These are phyloP conservation scores for Trichocomaceae sp. DNA, from an alignment of 2,329 filamentous ascomycete genomes.

Conservation along the genomic window DNA sequence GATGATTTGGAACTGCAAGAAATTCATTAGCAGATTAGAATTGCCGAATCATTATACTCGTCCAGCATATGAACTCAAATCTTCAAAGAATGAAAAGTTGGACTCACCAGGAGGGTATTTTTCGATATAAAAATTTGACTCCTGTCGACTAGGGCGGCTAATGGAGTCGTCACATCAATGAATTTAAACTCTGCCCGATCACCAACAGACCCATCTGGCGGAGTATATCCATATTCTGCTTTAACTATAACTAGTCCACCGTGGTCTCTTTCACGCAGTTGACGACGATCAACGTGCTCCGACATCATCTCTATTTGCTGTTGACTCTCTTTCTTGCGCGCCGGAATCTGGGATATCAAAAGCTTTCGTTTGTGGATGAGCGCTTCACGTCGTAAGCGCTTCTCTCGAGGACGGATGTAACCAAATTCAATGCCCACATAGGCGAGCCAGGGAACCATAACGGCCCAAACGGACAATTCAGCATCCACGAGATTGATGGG, in stretches of 20 bases:
- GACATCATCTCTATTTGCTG: conserved; percentile 37
- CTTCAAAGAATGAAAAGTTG: background rate
- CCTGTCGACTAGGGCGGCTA: conserved; percentile 40
- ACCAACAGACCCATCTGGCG: conserved; percentile 15
- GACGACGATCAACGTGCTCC: conserved; percentile 34
- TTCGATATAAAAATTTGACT: conserved; percentile 35
- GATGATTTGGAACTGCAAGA: conserved; percentile 33
- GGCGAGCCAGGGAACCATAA: conserved; percentile 33
- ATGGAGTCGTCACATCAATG: conserved; percentile 38
- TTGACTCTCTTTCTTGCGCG: conserved; percentile 31
- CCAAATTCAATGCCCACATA: conserved; percentile 40
- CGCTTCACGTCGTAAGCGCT: conserved; percentile 28
- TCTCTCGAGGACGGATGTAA: conserved; percentile 33
- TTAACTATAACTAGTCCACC: conserved; percentile 35
- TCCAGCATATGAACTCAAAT: background rate
- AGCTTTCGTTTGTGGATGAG: conserved; percentile 32
- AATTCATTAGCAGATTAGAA: conserved; percentile 17
- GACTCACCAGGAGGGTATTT: conserved; percentile 29
- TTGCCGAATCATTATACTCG: background rate
- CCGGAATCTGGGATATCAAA: conserved; percentile 30
- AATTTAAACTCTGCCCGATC: conserved; percentile 21
- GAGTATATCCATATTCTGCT: conserved; percentile 37
- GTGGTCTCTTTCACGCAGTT: conserved; percentile 28
- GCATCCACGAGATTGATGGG: conserved; percentile 27
- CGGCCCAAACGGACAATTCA: conserved; percentile 30